Evolutionary conservation across 768 basidiomycete genomes (phyloP).

Genomic region (Saitozyma sp.): DNA sequence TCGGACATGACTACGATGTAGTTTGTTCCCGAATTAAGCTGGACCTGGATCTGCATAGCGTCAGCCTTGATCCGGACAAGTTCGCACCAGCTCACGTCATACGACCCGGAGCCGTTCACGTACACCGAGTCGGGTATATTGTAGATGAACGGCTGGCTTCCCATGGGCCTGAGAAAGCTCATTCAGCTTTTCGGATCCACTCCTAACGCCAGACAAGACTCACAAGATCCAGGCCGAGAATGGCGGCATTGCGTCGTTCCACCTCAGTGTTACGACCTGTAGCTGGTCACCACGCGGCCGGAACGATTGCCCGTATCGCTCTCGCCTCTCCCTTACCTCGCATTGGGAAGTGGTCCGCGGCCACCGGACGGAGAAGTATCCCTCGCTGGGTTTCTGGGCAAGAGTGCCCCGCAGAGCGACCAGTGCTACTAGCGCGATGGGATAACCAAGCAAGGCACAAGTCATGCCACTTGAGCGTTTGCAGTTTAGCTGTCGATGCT

Average conservation of each 20-base stretch:
- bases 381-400: too few relatives aligned
- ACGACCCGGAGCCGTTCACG: conserved; percentile 17
- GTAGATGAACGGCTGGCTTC: conserved; percentile 31
- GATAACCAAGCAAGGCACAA: too few relatives aligned
- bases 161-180: conserved; percentile 24
- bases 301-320: background rate
- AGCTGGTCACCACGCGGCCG: background rate
- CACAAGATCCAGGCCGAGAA: conserved; percentile 36
- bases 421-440: too few relatives aligned
- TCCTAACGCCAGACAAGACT: conserved; percentile 7
- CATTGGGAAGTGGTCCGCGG: conserved; percentile 30
- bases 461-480: too few relatives aligned
- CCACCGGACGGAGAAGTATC: conserved; percentile 43
- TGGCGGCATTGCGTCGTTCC: conserved; percentile 28
- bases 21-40: conserved; percentile 20
- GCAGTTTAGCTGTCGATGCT: too few relatives aligned
- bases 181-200: background rate
- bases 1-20: conserved; percentile 41
- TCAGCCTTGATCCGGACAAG: background rate
- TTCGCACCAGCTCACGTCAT: conserved; percentile 15
- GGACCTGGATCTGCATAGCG: conserved; percentile 29
- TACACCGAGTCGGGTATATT: conserved; percentile 27
- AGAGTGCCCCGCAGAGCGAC: too few relatives aligned
- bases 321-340: conserved; percentile 30
- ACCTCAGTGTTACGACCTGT: conserved; percentile 33